phyloP scores from a whole-genome alignment of 163 green algal species.

The Coccomyxa subellipsoidea region DNA sequence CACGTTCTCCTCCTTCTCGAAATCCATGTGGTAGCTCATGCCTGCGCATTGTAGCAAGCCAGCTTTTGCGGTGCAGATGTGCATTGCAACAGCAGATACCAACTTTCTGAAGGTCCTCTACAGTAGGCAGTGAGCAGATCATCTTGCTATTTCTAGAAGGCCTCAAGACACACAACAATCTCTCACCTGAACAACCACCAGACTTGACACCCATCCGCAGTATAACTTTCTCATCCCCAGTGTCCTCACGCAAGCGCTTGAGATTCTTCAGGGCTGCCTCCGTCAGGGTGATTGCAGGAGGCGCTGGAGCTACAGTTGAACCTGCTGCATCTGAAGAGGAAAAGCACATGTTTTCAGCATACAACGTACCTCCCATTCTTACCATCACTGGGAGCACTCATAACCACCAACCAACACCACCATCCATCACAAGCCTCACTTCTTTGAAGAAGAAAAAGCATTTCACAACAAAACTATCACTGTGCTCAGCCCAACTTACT shows the following conservation, averaged over 20 bases:
- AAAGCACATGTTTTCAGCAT: too few species aligned
- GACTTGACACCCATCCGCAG: slow-evolving; percentile 83
- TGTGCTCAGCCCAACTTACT: too few species aligned
- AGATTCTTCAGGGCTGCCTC: slow-evolving; percentile 77
- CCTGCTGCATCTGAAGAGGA: neutral
- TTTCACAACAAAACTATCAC: too few species aligned
- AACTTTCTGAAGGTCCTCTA: too few species aligned
- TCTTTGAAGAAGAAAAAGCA: too few species aligned
- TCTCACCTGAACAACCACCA: slow-evolving; percentile 59
- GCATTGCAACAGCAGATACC: too few species aligned
- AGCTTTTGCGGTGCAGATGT: too few species aligned
- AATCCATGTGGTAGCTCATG: slow-evolving; percentile 84
- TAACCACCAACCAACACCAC: too few species aligned
- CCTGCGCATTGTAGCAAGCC: slow-evolving; percentile 9
- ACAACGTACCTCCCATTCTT: too few species aligned
- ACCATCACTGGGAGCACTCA: too few species aligned
- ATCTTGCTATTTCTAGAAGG: neutral
- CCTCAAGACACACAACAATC: neutral
- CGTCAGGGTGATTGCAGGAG: slow-evolving; percentile 67
- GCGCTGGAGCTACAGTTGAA: neutral
- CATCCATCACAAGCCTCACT: too few species aligned
- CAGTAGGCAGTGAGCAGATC: too few species aligned
- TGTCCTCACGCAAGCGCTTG: slow-evolving; percentile 60
- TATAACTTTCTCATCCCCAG: slow-evolving; percentile 52
- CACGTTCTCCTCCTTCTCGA: slow-evolving; percentile 64